Percentiles rank a stretch among this genome's conserved stretches.
Conservation (phyloP, 176 grass and related monocot species). For the Tillandsia fasciculata region DNA sequence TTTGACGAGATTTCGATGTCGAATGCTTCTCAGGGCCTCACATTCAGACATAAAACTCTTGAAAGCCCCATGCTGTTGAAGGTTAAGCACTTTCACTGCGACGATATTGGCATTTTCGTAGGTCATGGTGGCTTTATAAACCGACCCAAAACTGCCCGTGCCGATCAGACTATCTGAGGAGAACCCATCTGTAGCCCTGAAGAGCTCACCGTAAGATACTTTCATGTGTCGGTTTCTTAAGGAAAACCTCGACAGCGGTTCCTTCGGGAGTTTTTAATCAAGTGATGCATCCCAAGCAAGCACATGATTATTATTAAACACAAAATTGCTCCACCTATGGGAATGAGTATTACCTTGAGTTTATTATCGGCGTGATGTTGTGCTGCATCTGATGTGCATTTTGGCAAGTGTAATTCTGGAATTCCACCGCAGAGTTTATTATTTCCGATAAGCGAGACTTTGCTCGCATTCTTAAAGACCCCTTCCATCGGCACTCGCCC, state of each 20-base stretch:
- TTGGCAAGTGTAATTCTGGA: background rate
- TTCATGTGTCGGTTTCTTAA: background rate
- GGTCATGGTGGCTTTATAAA: no score
- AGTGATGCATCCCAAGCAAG: background rate
- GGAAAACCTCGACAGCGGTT: background rate
- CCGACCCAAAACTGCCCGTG: background rate
- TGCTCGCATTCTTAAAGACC: background rate
- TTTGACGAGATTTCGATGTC: conserved; percentile 15
- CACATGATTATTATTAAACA: background rate
- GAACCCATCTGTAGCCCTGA: background rate
- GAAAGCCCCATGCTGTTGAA: background rate
- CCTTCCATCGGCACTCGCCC: background rate
- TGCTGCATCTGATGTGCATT: background rate
- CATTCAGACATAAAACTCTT: background rate
- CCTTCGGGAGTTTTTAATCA: background rate
- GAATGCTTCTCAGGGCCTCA: background rate
- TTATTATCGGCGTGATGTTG: background rate
- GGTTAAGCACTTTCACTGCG: background rate
- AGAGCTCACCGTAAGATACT: background rate
- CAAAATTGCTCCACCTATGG: background rate
- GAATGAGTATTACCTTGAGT: background rate
- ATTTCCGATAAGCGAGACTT: background rate
- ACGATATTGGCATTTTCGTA: background rate
- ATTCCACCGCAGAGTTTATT: background rate
- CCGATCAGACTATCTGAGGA: background rate